Evolutionary conservation across 2,329 filamentous ascomycete genomes (phyloP).

Genomic region (Botrytis cinerea): DNA sequence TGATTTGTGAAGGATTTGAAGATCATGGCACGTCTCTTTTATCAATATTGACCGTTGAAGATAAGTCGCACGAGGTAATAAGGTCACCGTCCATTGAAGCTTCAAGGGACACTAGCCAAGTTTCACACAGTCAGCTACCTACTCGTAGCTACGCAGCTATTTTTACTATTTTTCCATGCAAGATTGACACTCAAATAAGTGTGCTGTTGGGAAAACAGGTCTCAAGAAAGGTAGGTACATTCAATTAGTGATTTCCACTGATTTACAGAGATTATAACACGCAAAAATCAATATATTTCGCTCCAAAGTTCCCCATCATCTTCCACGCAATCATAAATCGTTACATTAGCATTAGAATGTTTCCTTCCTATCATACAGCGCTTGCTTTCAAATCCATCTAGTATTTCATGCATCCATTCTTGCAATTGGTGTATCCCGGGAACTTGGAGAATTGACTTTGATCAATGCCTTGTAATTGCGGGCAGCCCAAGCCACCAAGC

Average conservation of each 20-base stretch:
- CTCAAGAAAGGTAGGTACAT: background rate
- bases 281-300: background rate
- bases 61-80: background rate
- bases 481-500: slow-evolving; percentile 25
- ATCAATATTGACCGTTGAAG: background rate
- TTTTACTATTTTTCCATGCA: background rate
- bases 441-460: background rate
- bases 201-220: background rate
- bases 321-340: background rate
- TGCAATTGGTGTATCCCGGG: slow-evolving; percentile 18
- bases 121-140: too few relatives aligned
- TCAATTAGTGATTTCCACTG: background rate
- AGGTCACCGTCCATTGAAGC: background rate
- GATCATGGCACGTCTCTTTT: background rate
- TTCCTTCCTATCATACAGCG: background rate
- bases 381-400: background rate
- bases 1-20: background rate
- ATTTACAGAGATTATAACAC: background rate
- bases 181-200: background rate
- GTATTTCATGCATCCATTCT: slow-evolving; percentile 10
- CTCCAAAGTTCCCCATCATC: too few relatives aligned
- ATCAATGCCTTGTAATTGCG: slow-evolving; percentile 16
- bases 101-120: background rate
- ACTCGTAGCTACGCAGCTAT: background rate
- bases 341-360: background rate